Base-by-base conservation (phyloP, 345 rosid genomes). In the Boechera stricta region DNA sequence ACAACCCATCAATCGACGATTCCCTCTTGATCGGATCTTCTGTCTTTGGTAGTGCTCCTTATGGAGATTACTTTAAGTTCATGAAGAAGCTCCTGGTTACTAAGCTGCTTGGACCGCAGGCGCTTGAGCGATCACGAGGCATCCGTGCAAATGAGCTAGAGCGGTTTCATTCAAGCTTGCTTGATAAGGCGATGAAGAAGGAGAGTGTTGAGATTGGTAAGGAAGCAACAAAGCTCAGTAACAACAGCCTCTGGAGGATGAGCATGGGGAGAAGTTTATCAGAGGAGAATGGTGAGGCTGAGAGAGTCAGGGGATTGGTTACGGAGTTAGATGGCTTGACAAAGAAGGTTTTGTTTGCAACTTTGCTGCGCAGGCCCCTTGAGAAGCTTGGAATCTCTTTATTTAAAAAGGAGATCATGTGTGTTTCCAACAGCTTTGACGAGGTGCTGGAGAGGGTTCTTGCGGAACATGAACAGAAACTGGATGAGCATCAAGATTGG, bases 361-460 rank as follows among this genome's bases (percentile, higher is more conserved):
- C 36, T 2, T 18, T 49, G 11, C 35, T 67, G 32, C 45, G 12
- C 9, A 63, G 3, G 84, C 59, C 72, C 15, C 61, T 67, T 33
- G 39, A 51, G 33, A 67, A 67, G 32, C 33, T 67, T 21, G 47
- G 72, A 7, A 33, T 67, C 12, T 86, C 84, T 16, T 86, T 91
- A 1, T 82, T 79, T n/a, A 54, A 68, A 68, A 88, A 76, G 73
- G 82, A 85, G 80, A 78, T 88, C 1, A 73, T 77, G 83, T 82
- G 82, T 71, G 86, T 74, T 8, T 76, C 87, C 6, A 78, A 72
- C 36, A 83, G 78, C 64, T 88, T 78, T 28, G 91, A 84, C 36
- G 57, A 45, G n/a, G 41, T 88, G 80, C 83, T 90, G 82, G 95
- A 88, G 74, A 85, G 72, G 82, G 84, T 84, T 75, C 84, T 88